A percentile compares a stretch with the other conserved stretches of the same genome.
These are phyloP conservation scores for Fusarium albosuccineum DNA, from an alignment of 2,329 filamentous ascomycete genomes.

Conservation along the genomic window DNA sequence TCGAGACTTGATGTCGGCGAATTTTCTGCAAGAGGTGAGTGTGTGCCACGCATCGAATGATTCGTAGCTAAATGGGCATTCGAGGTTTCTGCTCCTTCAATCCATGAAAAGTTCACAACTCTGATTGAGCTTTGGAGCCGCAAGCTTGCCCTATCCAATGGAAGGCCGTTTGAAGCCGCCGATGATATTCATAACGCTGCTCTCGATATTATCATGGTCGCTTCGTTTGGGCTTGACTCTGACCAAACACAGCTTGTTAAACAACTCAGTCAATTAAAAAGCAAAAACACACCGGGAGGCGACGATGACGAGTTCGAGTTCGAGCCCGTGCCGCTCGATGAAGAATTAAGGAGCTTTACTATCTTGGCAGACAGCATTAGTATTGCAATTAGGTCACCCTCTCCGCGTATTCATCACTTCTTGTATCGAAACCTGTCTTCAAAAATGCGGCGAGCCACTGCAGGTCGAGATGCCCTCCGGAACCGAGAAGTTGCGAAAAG, in stretches of 20 bases:
- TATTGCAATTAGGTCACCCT: constrained; percentile 18
- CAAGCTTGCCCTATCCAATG: constrained; percentile 44
- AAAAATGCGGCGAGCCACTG: constrained; percentile 19
- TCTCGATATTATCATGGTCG: constrained; percentile 50
- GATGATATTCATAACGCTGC: constrained; percentile 48
- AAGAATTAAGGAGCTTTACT: constrained; percentile 21
- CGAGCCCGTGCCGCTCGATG: constrained; percentile 7
- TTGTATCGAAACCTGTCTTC: constrained; percentile 25
- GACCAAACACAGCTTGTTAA: constrained; percentile 5
- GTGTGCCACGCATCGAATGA: too few species aligned
- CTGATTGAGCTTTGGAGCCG: constrained; percentile 50
- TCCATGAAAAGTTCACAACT: constrained; percentile 46
- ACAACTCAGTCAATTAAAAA: constrained; percentile 22
- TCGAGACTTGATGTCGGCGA: constrained; percentile 33
- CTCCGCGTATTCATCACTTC: constrained; percentile 20
- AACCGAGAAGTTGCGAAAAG: constrained; percentile 35
- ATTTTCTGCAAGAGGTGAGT: constrained; percentile 29
- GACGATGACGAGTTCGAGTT: constrained; percentile 30
- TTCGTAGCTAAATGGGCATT: background rate
- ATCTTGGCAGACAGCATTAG: constrained; percentile 23
- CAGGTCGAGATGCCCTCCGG: constrained; percentile 8
- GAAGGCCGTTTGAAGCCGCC: constrained; percentile 47
- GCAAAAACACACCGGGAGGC: background rate
- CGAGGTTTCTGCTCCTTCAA: constrained; percentile 48
- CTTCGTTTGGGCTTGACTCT: constrained; percentile 45